Conservation (phyloP, 2,329 filamentous ascomycete species). For the Capronia americana region DNA sequence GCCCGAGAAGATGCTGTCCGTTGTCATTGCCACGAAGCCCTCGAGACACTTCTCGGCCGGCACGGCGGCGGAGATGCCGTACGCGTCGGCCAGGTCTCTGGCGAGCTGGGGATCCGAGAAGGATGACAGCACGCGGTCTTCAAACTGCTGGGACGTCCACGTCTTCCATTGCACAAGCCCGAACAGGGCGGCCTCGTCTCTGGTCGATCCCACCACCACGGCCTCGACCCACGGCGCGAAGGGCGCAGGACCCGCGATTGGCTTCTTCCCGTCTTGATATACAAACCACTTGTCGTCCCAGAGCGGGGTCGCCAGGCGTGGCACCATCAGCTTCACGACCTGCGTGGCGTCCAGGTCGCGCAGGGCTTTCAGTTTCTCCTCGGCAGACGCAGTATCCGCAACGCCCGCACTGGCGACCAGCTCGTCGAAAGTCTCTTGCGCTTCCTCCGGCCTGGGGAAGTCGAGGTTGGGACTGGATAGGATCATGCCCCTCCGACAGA, state of each 20-base stretch:
- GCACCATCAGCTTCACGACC: constrained; percentile 12
- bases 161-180: constrained; percentile 17
- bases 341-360: constrained; percentile 18
- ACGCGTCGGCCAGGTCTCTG: constrained; percentile 19
- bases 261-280: constrained; percentile 24
- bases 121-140: constrained; percentile 15
- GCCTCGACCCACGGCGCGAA: constrained; percentile 28
- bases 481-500: constrained; percentile 27
- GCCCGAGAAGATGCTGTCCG: constrained; percentile 24
- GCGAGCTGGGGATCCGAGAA: constrained; percentile 17
- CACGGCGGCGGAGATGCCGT: constrained; percentile 16
- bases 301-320: constrained; percentile 20
- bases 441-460: constrained; percentile 24
- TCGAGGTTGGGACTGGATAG: constrained; percentile 28
- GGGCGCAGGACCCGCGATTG: constrained; percentile 26
- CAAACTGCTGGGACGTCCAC: constrained; percentile 21
- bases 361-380: constrained; percentile 27
- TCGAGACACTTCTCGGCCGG: constrained; percentile 16
- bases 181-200: constrained; percentile 25
- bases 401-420: constrained; percentile 22
- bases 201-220: constrained; percentile 22
- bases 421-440: constrained; percentile 26
- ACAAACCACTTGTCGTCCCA: constrained; percentile 29
- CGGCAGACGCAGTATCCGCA: constrained; percentile 9
- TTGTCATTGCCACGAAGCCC: constrained; percentile 25